Evolutionary conservation across 306 rosid genomes (phyloP), one percentile per base, ranked within the genome.

Genomic region (Inga laurina): DNA sequence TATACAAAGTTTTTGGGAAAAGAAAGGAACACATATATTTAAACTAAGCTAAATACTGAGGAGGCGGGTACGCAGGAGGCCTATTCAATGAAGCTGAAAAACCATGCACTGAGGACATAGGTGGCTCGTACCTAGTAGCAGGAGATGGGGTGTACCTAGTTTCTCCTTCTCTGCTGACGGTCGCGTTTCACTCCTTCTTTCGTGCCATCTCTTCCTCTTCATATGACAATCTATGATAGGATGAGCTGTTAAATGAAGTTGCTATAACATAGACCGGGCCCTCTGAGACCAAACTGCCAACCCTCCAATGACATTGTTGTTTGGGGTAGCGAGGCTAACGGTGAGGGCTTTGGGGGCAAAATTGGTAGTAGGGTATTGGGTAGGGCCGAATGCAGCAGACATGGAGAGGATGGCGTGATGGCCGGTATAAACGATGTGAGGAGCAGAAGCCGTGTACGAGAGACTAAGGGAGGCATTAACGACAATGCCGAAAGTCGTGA

Each of bases 231-330:
- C 67, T 0, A 96, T 93, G 67, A 82, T 57, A 89, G 4, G 92
- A 32, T 32, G 32, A 2, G 32, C 2, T 32, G 32, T 32, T 32
- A 2, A 32, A 32, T 2, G 32, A 32, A 32, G 32, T 32, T 32
- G 32, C 32, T 32, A 32, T n/a, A 32, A 32, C 32, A 32, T 32
- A 32, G 32, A 32, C 96, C 2, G 93, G 81, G 0, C 94, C 93
- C 0, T 86, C 91, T 0, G 97, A 90, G 5, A 88, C 3, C 2
- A 93, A 72, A 10, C 84, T 18, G 0, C 97, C 97, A n/a, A 75
- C 78, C 98, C 98, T 16, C 98, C 98, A 11, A 91, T 81, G 79
- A 93, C 84, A 89, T 91, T 95, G 8, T 97, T 98, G 77, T 92
- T 94, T 0, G 91, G 97, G 3, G 94, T 97, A 1, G 91, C 0